Conservation (phyloP, 2,329 filamentous ascomycete species). For the Aspergillus pseudoglaucus region DNA sequence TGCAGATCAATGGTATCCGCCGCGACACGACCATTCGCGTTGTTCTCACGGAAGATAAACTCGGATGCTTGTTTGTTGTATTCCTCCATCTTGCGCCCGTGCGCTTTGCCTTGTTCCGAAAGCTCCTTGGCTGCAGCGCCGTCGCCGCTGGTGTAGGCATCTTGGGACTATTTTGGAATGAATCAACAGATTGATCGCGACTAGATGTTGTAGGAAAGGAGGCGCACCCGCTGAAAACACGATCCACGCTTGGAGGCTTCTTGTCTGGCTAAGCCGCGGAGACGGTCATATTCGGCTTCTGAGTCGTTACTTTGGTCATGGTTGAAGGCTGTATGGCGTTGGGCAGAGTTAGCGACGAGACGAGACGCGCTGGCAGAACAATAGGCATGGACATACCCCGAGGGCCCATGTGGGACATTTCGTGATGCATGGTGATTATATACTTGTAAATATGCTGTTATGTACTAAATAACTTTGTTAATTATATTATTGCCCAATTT, state of each 20-base stretch:
- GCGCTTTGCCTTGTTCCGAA: slow-evolving; percentile 75
- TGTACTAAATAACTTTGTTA: too few relatives aligned
- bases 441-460: neutral
- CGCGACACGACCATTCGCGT: slow-evolving; percentile 65
- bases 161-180: slow-evolving; percentile 48
- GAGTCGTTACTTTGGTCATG: slow-evolving; percentile 59
- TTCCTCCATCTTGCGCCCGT: slow-evolving; percentile 75
- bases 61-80: slow-evolving; percentile 90
- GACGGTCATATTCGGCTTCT: slow-evolving; percentile 85
- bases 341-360: slow-evolving; percentile 3
- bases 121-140: slow-evolving; percentile 76
- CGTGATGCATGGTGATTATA: slow-evolving; percentile 29
- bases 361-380: neutral
- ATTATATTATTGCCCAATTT: too few relatives aligned
- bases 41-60: slow-evolving; percentile 94
- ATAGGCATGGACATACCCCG: slow-evolving; percentile 23
- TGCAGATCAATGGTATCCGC: slow-evolving; percentile 88
- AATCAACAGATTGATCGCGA: too few relatives aligned
- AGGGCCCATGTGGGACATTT: slow-evolving; percentile 38
- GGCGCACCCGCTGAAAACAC: slow-evolving; percentile 65
- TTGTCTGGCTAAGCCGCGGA: slow-evolving; percentile 73
- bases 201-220: neutral
- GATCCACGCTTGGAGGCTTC: slow-evolving; percentile 72
- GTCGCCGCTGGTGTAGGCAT: slow-evolving; percentile 79
- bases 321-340: slow-evolving; percentile 59